Conservation (phyloP, 73 alveolate species). For the Paramecium octaurelia region DNA sequence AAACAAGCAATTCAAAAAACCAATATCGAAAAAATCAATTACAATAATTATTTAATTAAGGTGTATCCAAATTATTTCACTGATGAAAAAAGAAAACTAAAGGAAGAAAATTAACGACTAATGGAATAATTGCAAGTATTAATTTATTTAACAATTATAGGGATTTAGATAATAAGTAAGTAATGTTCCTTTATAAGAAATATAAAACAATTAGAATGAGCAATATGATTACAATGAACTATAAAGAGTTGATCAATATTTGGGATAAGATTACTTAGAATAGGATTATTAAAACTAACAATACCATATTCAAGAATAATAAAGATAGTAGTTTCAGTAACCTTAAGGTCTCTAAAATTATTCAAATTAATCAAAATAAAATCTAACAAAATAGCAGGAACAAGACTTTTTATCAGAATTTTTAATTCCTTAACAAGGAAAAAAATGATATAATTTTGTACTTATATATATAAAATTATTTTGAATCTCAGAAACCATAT, state of each 20-base stretch:
- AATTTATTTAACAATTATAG: background rate
- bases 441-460: background rate
- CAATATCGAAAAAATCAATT: background rate
- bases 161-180: background rate
- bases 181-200: background rate
- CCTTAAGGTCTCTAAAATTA: background rate
- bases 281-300: background rate
- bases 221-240: background rate
- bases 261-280: background rate
- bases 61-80: constrained; percentile 29
- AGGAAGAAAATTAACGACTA: background rate
- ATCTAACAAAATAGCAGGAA: background rate
- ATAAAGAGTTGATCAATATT: background rate
- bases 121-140: background rate
- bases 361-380: background rate
- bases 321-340: background rate
- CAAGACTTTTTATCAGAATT: background rate
- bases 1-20: constrained; percentile 24
- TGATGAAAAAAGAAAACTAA: background rate
- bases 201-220: background rate
- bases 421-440: background rate
- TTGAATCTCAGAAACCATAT: too few relatives aligned
- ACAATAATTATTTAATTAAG: background rate
- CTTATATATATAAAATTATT: too few relatives aligned
- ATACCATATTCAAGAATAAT: background rate